Base-by-base conservation (phyloP, 2,329 filamentous ascomycete genomes). In the Alternaria solani region DNA sequence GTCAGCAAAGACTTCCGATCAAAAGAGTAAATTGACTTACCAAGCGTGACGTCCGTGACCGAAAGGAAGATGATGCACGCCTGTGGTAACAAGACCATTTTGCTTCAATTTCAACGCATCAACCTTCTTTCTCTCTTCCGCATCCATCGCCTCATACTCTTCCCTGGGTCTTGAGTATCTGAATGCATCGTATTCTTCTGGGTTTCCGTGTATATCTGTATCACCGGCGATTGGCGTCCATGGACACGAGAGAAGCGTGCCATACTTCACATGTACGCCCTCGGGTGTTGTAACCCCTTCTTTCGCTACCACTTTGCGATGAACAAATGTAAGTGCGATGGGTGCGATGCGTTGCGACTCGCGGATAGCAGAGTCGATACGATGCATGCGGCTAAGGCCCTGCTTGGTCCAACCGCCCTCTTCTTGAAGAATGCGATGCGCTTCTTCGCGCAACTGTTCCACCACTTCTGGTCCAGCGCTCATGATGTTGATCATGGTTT, bases 221-320 rank as follows among this genome's bases (percentile, higher is more conserved):
- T 75, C 73, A 9, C 51, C 16, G 6, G 69, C 67, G 8, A 71
- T 26, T 2, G 62, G 54, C 12, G 44, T 49, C 68, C 70, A 72
- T 6, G 70, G 63, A 42, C 57, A 69, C 9, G 65, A 59, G 7
- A 74, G 26, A 2, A 64, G 28, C 8, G 68, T 63, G 11, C 73
- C 67, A 43, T 64, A 60, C 14, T 59, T 44, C 4, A 69, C n/a
- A 52, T 66, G 57, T 4, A 63, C 20, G 28, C 67, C 68, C 81
- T 98, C 94, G 7, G 94, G 95, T 34, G 93, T 88, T 16, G 92
- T 89, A 75, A 98, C 96, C 34, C 89, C 89, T 46, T 98, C 85
- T 63, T 86, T 88, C 49, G 85, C 84, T n/a, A 75, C 66, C 0
- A 86, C 83, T 61, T 83, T 82, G 11, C 84, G 80, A 60, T 82